These are phyloP conservation scores for Blastocystis hominis DNA, from an alignment of 352 stramenopile species.

Conservation along the genomic window DNA sequence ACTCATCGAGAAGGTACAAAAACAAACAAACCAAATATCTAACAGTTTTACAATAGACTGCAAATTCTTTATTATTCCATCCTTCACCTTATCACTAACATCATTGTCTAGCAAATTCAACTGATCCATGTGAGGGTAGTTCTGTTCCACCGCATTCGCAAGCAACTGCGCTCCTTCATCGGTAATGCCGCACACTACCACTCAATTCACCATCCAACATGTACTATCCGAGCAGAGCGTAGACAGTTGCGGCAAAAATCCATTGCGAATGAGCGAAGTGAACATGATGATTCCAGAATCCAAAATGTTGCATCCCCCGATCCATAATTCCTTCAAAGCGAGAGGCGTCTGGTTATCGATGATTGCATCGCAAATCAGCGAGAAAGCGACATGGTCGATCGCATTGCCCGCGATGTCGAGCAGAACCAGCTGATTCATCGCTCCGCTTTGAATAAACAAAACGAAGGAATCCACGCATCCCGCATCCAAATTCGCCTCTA, in stretches of 20 bases:
- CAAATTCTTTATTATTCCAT: neutral
- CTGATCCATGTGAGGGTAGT: constrained; percentile 10
- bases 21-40: constrained; percentile 11
- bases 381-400: neutral
- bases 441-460: neutral
- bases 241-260: neutral
- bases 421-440: neutral
- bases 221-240: constrained; percentile 5
- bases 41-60: neutral
- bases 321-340: constrained; percentile 1
- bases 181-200: constrained; percentile 10
- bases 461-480: neutral
- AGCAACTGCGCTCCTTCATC: neutral
- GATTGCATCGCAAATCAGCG: neutral
- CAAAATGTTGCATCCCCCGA: constrained; percentile 3
- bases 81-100: neutral
- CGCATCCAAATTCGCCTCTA: neutral
- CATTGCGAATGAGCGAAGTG: constrained; percentile 13
- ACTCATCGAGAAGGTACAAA: neutral
- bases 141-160: neutral
- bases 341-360: neutral
- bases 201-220: neutral
- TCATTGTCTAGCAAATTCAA: constrained; percentile 37
- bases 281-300: neutral
- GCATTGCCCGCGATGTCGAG: constrained; percentile 23